Percentiles rank a stretch among this genome's conserved stretches.
phyloP scores from a whole-genome alignment of 1,284 basidiomycete species.

The Schizophyllum amplum region DNA sequence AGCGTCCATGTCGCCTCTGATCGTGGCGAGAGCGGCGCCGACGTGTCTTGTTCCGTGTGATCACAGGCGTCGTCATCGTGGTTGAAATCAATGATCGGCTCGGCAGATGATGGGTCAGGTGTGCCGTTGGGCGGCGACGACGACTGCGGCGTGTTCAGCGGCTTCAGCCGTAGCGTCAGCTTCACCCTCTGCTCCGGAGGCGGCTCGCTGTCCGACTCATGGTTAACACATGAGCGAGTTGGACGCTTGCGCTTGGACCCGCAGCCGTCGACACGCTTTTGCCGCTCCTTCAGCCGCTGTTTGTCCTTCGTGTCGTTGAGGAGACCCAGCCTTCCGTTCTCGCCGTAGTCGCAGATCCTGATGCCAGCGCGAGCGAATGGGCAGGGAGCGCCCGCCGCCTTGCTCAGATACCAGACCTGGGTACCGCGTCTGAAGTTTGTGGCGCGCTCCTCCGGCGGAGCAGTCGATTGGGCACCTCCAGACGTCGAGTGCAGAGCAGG shows the following conservation, averaged over 20 bases:
- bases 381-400: slow-evolving; percentile 63
- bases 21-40: slow-evolving; percentile 1
- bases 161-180: slow-evolving; percentile 54
- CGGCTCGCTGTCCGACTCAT: slow-evolving; percentile 33
- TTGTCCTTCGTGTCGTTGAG: slow-evolving; percentile 29
- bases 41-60: slow-evolving; percentile 14
- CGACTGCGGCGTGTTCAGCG: slow-evolving; percentile 29
- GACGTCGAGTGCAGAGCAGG: slow-evolving; percentile 59
- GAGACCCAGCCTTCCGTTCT: slow-evolving; percentile 32
- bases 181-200: slow-evolving; percentile 45
- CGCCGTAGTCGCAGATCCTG: slow-evolving; percentile 55
- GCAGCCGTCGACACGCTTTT: slow-evolving; percentile 27
- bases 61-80: slow-evolving; percentile 19
- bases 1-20: slow-evolving; percentile 31
- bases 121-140: slow-evolving; percentile 18
- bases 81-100: slow-evolving; percentile 34
- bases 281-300: slow-evolving; percentile 9
- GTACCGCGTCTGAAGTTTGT: slow-evolving; percentile 76
- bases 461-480: slow-evolving; percentile 52
- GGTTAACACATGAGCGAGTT: slow-evolving; percentile 34
- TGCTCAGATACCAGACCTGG: slow-evolving; percentile 70
- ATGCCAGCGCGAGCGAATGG: slow-evolving; percentile 67
- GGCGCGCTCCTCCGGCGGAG: slow-evolving; percentile 36
- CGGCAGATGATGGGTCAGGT: slow-evolving; percentile 15
- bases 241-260: slow-evolving; percentile 68